Percentiles rank a stretch among this genome's conserved stretches.
These are phyloP conservation scores for Rosa chinensis DNA, from an alignment of 306 rosid genomes.

Conservation along the genomic window DNA sequence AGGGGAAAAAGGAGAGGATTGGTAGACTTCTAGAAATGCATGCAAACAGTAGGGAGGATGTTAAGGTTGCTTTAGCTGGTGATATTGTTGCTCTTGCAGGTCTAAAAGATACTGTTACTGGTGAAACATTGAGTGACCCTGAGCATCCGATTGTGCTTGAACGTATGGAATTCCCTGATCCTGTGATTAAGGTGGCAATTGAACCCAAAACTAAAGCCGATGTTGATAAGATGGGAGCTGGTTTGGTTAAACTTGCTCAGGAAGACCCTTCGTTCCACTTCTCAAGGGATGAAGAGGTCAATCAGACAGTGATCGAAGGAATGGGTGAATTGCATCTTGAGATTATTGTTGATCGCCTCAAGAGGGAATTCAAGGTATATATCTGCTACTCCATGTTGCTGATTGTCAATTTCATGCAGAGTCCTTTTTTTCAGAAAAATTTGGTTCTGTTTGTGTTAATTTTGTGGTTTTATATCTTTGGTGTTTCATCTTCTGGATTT, in stretches of 20 bases:
- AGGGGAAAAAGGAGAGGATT: slow-evolving; percentile 90
- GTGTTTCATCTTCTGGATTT: background rate
- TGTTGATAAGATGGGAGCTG: slow-evolving; percentile 86
- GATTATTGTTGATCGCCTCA: slow-evolving; percentile 91
- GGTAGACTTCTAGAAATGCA: slow-evolving; percentile 98
- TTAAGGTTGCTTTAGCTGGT: slow-evolving; percentile 81
- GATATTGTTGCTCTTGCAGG: slow-evolving; percentile 94
- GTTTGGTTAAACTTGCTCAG: slow-evolving; percentile 92
- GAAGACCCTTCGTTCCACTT: slow-evolving; percentile 99
- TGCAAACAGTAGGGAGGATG: slow-evolving; percentile 96
- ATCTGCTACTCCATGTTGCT: slow-evolving; percentile 12
- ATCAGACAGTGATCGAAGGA: slow-evolving; percentile 98
- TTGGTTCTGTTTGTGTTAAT: background rate
- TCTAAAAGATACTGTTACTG: slow-evolving; percentile 90
- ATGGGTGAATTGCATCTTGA: slow-evolving; percentile 99
- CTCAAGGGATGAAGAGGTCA: slow-evolving; percentile 94
- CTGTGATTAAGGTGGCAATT: slow-evolving; percentile 96
- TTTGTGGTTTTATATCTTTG: background rate
- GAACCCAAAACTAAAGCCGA: slow-evolving; percentile 99
- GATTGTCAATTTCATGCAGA: background rate
- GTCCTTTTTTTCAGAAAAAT: background rate
- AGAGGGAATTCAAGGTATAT: slow-evolving; percentile 91
- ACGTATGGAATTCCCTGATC: slow-evolving; percentile 99
- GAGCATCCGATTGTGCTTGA: slow-evolving; percentile 79
- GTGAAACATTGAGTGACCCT: slow-evolving; percentile 85